A percentile compares a stretch with the other conserved stretches of the same genome.
Conservation (phyloP, 2,329 filamentous ascomycete genomes). For the Graphilbum fragrans region DNA sequence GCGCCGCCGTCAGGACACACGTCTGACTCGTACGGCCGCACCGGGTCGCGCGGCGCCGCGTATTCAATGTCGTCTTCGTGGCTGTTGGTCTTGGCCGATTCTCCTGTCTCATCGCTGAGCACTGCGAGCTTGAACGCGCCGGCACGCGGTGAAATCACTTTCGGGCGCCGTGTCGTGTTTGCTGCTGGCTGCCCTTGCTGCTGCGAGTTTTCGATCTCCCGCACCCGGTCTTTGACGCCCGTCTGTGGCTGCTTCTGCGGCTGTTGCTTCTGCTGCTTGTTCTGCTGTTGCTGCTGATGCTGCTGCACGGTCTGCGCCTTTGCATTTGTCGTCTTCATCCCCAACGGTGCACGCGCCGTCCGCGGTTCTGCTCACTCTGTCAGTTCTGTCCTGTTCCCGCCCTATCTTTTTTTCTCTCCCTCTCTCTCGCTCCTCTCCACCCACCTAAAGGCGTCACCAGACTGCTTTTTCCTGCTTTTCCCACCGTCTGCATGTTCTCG, state of each 20-base stretch:
- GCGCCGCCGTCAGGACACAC: constrained; percentile 43
- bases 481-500: constrained; percentile 39
- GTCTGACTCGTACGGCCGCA: constrained; percentile 58
- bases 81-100: constrained; percentile 19
- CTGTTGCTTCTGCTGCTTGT: constrained; percentile 34
- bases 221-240: constrained; percentile 46
- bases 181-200: constrained; percentile 17
- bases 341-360: constrained; percentile 62
- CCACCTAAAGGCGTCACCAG: constrained; percentile 75
- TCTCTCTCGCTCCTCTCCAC: constrained; percentile 12
- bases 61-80: constrained; percentile 68
- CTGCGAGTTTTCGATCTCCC: constrained; percentile 51
- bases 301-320: constrained; percentile 36
- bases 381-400: not conserved
- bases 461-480: constrained; percentile 41
- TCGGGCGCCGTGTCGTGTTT: constrained; percentile 46
- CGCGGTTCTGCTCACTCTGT: constrained; percentile 37
- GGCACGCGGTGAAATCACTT: constrained; percentile 39
- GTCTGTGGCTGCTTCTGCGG: constrained; percentile 21
- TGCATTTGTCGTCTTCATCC: constrained; percentile 92
- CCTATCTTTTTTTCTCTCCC: too few species aligned
- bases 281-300: constrained; percentile 42
- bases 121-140: constrained; percentile 50
- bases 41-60: constrained; percentile 61
- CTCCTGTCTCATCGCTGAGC: constrained; percentile 33